These are phyloP conservation scores for Buxus sempervirens DNA, from an alignment of 164 flowering plant species.

Conservation along the genomic window DNA sequence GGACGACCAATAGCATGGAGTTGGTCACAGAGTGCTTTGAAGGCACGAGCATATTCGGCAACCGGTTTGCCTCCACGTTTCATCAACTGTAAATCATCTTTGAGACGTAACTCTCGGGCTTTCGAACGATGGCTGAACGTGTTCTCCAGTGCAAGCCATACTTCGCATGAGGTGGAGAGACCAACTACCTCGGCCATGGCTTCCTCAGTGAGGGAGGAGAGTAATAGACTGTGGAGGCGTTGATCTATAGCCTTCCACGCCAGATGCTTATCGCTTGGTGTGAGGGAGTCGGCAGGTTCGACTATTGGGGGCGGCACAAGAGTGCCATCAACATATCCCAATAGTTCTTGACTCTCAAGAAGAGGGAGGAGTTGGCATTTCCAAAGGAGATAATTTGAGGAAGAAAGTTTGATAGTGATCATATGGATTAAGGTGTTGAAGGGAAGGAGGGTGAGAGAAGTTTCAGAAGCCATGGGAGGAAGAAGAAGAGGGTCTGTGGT, in stretches of 20 bases:
- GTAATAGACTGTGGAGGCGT: not conserved
- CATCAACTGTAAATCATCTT: slow-evolving; percentile 1
- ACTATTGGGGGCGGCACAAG: not conserved
- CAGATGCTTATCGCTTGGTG: too few relatives aligned
- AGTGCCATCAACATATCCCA: too few relatives aligned
- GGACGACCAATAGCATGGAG: slow-evolving; percentile 6
- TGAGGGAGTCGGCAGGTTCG: not conserved
- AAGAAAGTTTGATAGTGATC: slow-evolving; percentile 5
- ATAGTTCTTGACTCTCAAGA: too few relatives aligned
- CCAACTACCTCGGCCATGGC: not conserved
- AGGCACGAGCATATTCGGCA: not conserved
- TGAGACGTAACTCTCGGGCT: not conserved
- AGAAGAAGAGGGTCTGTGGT: too few relatives aligned
- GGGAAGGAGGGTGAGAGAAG: too few relatives aligned
- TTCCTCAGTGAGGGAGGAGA: slow-evolving; percentile 3
- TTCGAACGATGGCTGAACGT: too few relatives aligned
- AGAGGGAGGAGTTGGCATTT: too few relatives aligned
- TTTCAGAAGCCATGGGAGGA: too few relatives aligned
- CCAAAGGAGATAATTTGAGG: slow-evolving; percentile 9
- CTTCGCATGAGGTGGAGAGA: not conserved
- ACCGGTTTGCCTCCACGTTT: not conserved
- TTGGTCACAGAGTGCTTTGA: slow-evolving; percentile 11
- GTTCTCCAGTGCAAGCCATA: slow-evolving; percentile 4
- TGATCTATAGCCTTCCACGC: too few relatives aligned
- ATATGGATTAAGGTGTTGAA: too few relatives aligned